These are phyloP conservation scores for Monosporascus sp. DNA, from an alignment of 2,329 filamentous ascomycete genomes.

Conservation along the genomic window DNA sequence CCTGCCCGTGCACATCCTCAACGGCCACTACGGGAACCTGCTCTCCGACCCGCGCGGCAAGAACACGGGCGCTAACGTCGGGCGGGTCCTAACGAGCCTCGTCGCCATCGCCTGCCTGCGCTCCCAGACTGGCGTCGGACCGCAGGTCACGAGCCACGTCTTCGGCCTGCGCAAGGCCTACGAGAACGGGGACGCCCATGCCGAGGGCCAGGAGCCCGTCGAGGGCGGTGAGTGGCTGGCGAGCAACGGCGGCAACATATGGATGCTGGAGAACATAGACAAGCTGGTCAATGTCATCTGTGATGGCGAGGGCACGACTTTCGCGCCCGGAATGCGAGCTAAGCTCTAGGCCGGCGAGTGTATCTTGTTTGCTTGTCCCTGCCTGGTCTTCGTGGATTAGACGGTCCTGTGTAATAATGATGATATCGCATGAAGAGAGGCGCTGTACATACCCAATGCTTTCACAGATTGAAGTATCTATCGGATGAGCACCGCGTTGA, in stretches of 20 bases:
- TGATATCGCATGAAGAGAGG: too few species aligned
- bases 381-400: too few species aligned
- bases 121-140: constrained; percentile 75
- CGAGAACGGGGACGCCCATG: constrained; percentile 56
- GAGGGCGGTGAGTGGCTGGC: constrained; percentile 57
- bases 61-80: constrained; percentile 47
- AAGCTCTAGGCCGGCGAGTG: constrained; percentile 33
- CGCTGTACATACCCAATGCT: too few species aligned
- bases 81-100: constrained; percentile 66
- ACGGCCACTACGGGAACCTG: constrained; percentile 68
- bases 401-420: too few species aligned
- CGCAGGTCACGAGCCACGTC: constrained; percentile 76
- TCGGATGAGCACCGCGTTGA: too few species aligned
- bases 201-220: constrained; percentile 39
- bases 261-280: constrained; percentile 60
- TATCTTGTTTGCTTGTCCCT: not conserved
- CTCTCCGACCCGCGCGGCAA: constrained; percentile 60
- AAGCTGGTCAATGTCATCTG: constrained; percentile 45
- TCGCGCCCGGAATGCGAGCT: constrained; percentile 45
- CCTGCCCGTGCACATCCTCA: constrained; percentile 73
- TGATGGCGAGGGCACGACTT: constrained; percentile 43
- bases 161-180: constrained; percentile 75
- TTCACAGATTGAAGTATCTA: too few species aligned
- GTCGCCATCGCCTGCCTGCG: constrained; percentile 71
- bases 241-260: constrained; percentile 59